These are phyloP conservation scores for Penicillium malachiteum DNA, from an alignment of 495 filamentous ascomycete species.

Conservation along the genomic window DNA sequence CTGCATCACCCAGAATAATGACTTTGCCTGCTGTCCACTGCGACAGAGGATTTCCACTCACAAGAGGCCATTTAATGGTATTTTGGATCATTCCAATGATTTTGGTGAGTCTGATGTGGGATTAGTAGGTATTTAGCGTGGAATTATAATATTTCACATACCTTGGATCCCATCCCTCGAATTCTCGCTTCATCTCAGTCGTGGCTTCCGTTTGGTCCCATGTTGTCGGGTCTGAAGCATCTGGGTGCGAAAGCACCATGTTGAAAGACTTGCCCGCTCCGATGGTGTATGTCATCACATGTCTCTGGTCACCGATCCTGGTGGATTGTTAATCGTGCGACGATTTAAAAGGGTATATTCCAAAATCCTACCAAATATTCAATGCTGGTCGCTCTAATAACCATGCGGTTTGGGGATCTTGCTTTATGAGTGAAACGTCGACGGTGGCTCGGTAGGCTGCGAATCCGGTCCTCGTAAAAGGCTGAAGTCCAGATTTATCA, in stretches of 20 bases:
- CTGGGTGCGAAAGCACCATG: constrained; percentile 51
- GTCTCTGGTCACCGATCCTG: constrained; percentile 36
- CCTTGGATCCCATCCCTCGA: constrained; percentile 40
- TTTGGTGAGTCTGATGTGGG: constrained; percentile 25
- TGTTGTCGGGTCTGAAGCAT: constrained; percentile 35
- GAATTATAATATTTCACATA: constrained; percentile 4
- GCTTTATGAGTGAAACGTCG: constrained; percentile 37
- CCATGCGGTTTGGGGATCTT: constrained; percentile 38
- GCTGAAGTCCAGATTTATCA: constrained; percentile 17
- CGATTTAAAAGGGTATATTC: too few relatives aligned
- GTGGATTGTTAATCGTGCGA: background rate
- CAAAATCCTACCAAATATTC: constrained; percentile 38
- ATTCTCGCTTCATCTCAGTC: constrained; percentile 38
- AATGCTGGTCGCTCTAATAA: constrained; percentile 36
- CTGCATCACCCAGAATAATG: constrained; percentile 48
- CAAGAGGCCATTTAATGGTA: constrained; percentile 41
- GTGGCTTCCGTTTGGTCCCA: constrained; percentile 37
- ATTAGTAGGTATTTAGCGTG: background rate
- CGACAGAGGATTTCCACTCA: constrained; percentile 27
- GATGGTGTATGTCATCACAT: constrained; percentile 54
- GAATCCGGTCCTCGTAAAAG: constrained; percentile 21
- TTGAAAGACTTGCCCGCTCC: constrained; percentile 48
- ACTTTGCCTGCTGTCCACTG: constrained; percentile 34
- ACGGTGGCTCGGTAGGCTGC: constrained; percentile 46
- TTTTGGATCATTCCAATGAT: constrained; percentile 39